A percentile compares a stretch with the other conserved stretches of the same genome.
Evolutionary conservation across 371 early-diverging fungal species (phyloP).

Genomic region (Syncephalastrum contaminatum): DNA sequence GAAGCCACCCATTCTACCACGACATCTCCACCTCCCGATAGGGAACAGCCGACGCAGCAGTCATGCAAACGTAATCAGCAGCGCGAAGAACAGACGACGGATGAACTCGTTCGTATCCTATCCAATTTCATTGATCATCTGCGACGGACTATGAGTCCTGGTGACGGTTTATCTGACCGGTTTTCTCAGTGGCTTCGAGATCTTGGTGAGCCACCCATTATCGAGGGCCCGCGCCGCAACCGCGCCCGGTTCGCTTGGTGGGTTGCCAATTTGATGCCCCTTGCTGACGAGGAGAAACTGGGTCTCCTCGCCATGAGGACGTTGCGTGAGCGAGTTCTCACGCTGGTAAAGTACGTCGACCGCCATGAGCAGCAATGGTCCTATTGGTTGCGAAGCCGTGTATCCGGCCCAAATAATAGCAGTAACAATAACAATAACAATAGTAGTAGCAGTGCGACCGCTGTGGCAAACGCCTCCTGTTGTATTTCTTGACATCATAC

Average conservation of each 20-base stretch:
- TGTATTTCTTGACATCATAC: no score
- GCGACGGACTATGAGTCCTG: background rate
- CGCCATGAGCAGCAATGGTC: slow-evolving; percentile 32
- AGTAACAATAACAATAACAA: no score
- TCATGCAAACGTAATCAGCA: background rate
- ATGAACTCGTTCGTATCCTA: slow-evolving; percentile 23
- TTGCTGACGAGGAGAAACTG: slow-evolving; percentile 46
- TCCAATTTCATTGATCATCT: background rate
- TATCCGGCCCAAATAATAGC: no score
- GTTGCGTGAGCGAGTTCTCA: slow-evolving; percentile 45
- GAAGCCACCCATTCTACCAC: background rate
- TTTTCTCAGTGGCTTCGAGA: slow-evolving; percentile 19
- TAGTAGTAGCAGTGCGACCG: no score
- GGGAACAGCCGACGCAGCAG: background rate
- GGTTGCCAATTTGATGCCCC: slow-evolving; percentile 54
- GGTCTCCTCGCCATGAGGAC: slow-evolving; percentile 37
- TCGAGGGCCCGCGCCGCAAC: slow-evolving; percentile 19
- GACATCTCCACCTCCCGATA: slow-evolving; percentile 1
- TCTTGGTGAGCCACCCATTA: slow-evolving; percentile 19
- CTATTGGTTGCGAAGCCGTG: slow-evolving; percentile 3
- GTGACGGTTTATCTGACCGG: slow-evolving; percentile 4
- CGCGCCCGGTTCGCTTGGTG: slow-evolving; percentile 51
- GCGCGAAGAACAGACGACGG: slow-evolving; percentile 18
- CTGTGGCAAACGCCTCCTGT: no score
- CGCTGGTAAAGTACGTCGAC: slow-evolving; percentile 43